Conservation (phyloP, 192 early-diverging fungal genomes). For the Chytriomyces sp. region DNA sequence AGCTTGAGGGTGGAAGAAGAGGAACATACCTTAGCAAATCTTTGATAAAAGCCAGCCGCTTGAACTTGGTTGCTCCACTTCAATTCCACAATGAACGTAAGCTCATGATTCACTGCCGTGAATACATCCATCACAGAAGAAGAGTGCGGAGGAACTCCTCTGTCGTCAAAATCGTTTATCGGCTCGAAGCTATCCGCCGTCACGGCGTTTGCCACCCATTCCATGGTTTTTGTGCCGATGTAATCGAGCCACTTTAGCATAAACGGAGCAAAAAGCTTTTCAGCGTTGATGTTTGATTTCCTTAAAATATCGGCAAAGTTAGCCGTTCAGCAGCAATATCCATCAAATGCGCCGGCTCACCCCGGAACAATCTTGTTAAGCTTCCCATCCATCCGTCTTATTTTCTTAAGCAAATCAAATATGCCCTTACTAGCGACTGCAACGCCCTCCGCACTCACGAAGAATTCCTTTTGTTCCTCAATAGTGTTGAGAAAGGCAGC, state of each 20-base stretch:
- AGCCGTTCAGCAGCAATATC: background rate
- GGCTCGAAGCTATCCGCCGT: slow-evolving; percentile 58
- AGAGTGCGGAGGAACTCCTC: slow-evolving; percentile 29
- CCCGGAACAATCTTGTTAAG: slow-evolving; percentile 50
- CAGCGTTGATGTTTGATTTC: slow-evolving; percentile 50
- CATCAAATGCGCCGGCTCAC: slow-evolving; percentile 19
- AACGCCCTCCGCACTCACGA: slow-evolving; percentile 48
- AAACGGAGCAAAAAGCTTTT: slow-evolving; percentile 58
- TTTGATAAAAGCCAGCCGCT: slow-evolving; percentile 54
- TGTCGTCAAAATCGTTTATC: slow-evolving; percentile 28
- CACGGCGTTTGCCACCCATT: slow-evolving; percentile 58
- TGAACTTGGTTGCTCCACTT: slow-evolving; percentile 56
- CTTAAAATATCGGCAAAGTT: slow-evolving; percentile 26
- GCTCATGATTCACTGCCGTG: slow-evolving; percentile 52
- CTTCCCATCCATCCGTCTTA: slow-evolving; percentile 48
- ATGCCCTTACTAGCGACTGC: slow-evolving; percentile 40
- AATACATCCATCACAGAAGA: slow-evolving; percentile 58
- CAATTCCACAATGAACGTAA: slow-evolving; percentile 55
- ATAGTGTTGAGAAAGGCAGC: slow-evolving; percentile 52
- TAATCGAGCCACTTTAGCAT: slow-evolving; percentile 53
- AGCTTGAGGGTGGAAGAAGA: background rate
- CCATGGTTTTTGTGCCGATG: slow-evolving; percentile 44
- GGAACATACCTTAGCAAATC: slow-evolving; percentile 42
- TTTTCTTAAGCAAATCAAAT: slow-evolving; percentile 49
- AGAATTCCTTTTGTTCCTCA: slow-evolving; percentile 41